Conservation (phyloP, 805 yeast species). For the Ogataea pignaliae region DNA sequence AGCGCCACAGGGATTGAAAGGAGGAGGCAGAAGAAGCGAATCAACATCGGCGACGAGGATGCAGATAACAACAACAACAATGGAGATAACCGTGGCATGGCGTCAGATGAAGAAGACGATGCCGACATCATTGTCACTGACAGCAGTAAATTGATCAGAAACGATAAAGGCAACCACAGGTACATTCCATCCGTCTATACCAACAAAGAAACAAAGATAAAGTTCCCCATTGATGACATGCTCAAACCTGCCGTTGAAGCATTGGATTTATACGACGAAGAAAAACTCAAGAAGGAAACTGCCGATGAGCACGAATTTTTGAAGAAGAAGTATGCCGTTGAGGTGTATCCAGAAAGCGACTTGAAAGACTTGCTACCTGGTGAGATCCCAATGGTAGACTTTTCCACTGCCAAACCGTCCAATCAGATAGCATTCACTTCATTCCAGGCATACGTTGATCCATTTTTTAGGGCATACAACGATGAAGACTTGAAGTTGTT, state of each 20-base stretch:
- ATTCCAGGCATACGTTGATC: conserved; percentile 79
- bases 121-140: too few species aligned
- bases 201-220: conserved; percentile 4
- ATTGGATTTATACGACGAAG: conserved; percentile 33
- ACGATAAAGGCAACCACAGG: conserved; percentile 24
- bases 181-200: conserved; percentile 43
- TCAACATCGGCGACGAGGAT: conserved; percentile 5
- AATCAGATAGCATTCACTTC: conserved; percentile 93
- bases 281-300: conserved; percentile 50
- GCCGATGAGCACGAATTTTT: conserved; percentile 60
- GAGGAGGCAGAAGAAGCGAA: conserved; percentile 1
- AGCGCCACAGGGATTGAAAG: too few species aligned
- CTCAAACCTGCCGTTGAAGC: conserved; percentile 16
- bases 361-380: conserved; percentile 80
- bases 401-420: conserved; percentile 74
- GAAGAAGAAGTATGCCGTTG: conserved; percentile 77
- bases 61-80: conserved; percentile 3
- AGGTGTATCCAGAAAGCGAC: conserved; percentile 82
- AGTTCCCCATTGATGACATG: conserved; percentile 19
- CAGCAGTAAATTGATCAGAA: not conserved
- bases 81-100: not conserved
- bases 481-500: conserved; percentile 82
- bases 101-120: too few species aligned
- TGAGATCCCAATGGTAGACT: conserved; percentile 79
- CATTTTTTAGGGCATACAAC: conserved; percentile 68